Base-by-base conservation (phyloP, 495 filamentous ascomycete genomes). In the Saxophila tyrrhenica region DNA sequence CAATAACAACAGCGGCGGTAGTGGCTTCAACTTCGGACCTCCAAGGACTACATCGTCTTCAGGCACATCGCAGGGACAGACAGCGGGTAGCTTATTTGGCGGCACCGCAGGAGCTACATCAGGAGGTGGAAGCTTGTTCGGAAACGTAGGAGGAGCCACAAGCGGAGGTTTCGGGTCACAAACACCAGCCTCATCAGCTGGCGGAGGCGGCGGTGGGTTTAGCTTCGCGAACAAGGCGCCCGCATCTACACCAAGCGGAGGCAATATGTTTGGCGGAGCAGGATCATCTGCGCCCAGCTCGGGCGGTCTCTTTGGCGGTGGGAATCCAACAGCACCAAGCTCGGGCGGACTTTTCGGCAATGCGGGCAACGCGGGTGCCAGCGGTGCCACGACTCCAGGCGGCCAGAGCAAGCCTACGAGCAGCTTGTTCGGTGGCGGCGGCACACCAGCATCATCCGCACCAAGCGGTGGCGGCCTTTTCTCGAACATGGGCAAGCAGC, bases 401-500 rank as follows among this genome's bases (percentile, higher is more conserved):
- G 29, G 29, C 29, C 29, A 35, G 13, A 35, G 13, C 29, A 35
- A 35, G 29, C 5, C 7, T 13, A 35, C 29, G 13, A 13, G 29
- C 29, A 35, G 29, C 29, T 13, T 49, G 46, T 49, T 66, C 46
- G 48, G 67, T n/a, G 57, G 68, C 19, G 49, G 64, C 15, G 48
- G 62, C 35, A 54, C 66, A 3, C 50, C 66, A 24, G 55, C 41
- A 44, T 7, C 41, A 8, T 44, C 41, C 5, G 41, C 41, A 8
- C 20, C 41, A 21, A 13, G 29, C 29, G 29, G 29, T 35, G 50
- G 58, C 10, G 62, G 54, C 32, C 41, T 68, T 1, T 72, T 70
- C 54, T 11, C 62, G 52, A 49, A 57, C 59, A 35, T 35, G 29
- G 13, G 13, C 29, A 5, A 13, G 29, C 1, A 58, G 43, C 17